Conservation (phyloP, 1,139 yeast genomes). For the Taphrina betulina region DNA sequence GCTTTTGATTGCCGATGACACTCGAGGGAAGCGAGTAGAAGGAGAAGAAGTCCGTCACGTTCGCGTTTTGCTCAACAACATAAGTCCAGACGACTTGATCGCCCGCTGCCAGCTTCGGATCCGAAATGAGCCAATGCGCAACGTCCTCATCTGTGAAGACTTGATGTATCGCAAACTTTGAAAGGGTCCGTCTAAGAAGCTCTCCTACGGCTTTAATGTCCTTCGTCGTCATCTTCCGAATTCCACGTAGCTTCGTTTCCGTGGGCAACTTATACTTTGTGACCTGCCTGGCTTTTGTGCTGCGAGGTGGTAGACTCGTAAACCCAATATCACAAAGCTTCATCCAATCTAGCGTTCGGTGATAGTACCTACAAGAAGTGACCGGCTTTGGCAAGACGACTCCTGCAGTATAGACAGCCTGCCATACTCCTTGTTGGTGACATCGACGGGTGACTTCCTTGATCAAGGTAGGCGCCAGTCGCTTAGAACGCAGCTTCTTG, state of each 20-base stretch:
- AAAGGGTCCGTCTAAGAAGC: constrained; percentile 62
- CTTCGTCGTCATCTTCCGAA: constrained; percentile 59
- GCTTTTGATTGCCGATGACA: constrained; percentile 66
- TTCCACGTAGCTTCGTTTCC: constrained; percentile 55
- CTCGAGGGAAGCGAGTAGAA: constrained; percentile 86
- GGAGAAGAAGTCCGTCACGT: constrained; percentile 82
- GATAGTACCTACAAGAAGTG: constrained; percentile 86
- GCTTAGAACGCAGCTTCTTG: constrained; percentile 86
- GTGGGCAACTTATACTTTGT: constrained; percentile 73
- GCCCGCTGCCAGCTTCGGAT: constrained; percentile 42
- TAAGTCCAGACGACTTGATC: constrained; percentile 67
- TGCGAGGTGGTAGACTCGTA: constrained; percentile 66
- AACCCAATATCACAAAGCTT: constrained; percentile 89
- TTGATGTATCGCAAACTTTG: constrained; percentile 71
- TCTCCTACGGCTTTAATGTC: constrained; percentile 67
- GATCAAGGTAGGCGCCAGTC: constrained; percentile 90
- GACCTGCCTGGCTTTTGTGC: constrained; percentile 77
- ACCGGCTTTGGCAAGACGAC: constrained; percentile 87
- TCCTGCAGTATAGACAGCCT: constrained; percentile 94
- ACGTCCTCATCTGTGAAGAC: constrained; percentile 68
- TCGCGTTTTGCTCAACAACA: constrained; percentile 69
- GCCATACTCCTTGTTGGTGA: constrained; percentile 83
- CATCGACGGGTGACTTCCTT: constrained; percentile 93
- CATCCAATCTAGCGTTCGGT: constrained; percentile 90
- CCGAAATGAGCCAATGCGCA: constrained; percentile 73